A percentile compares a stretch with the other conserved stretches of the same genome.
Evolutionary conservation across 2,329 filamentous ascomycete genomes (phyloP).

Genomic region (Magnaporthales sp.): DNA sequence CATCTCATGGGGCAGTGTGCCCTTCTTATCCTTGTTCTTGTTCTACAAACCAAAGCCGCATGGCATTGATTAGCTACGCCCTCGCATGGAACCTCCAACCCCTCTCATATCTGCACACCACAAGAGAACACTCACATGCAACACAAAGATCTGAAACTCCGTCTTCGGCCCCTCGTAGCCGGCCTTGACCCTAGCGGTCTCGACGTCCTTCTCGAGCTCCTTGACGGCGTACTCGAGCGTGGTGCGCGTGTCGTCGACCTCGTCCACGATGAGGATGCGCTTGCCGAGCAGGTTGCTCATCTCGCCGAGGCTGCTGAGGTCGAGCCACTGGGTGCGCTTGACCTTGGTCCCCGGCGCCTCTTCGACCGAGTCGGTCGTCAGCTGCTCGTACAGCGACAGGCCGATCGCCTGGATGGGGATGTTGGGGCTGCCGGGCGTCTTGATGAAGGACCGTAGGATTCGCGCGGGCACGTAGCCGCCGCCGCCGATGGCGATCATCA

Average conservation of each 20-base stretch:
- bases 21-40: slow-evolving; percentile 97
- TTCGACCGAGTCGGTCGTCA: slow-evolving; percentile 47
- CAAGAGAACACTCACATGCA: slow-evolving; percentile 58
- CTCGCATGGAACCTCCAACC: neutral
- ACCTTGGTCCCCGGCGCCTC: slow-evolving; percentile 88
- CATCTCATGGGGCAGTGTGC: slow-evolving; percentile 70
- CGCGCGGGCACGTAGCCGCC: slow-evolving; percentile 95
- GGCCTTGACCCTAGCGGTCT: slow-evolving; percentile 52
- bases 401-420: slow-evolving; percentile 99
- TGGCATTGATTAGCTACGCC: slow-evolving; percentile 6
- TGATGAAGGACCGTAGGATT: slow-evolving; percentile 96
- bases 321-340: slow-evolving; percentile 96
- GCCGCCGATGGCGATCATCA: slow-evolving; percentile 97
- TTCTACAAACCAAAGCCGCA: slow-evolving; percentile 45
- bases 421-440: slow-evolving; percentile 76
- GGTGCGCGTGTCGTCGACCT: slow-evolving; percentile 92
- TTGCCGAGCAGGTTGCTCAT: slow-evolving; percentile 88
- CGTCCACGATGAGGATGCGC: slow-evolving; percentile 85
- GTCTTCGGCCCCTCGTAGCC: slow-evolving; percentile 53
- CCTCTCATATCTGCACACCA: neutral
- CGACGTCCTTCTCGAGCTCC: slow-evolving; percentile 91
- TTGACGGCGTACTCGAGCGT: slow-evolving; percentile 90
- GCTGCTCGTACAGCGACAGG: slow-evolving; percentile 88
- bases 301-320: slow-evolving; percentile 71
- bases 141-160: slow-evolving; percentile 87